Percentiles rank a stretch among this genome's conserved stretches.
phyloP scores from a whole-genome alignment of 108 stramenopile species.

The Chaetoceros muelleri region DNA sequence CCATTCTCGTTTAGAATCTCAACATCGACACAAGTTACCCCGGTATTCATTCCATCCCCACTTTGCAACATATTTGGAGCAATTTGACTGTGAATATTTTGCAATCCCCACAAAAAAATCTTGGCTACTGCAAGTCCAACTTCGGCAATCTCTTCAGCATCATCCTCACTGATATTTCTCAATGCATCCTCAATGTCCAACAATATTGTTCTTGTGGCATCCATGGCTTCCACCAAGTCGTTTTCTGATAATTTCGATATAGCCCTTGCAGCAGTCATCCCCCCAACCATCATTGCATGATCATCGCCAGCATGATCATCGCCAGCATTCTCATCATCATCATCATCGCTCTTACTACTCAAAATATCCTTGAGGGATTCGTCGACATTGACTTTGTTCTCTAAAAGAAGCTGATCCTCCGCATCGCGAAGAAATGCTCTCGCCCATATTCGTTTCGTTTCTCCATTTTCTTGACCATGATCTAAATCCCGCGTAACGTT shows the following conservation, averaged over 20 bases:
- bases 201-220: conserved; percentile 36
- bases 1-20: conserved; percentile 27
- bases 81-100: conserved; percentile 41
- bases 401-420: conserved; percentile 21
- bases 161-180: conserved; percentile 44
- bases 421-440: conserved; percentile 19
- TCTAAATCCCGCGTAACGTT: conserved; percentile 44
- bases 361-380: neutral
- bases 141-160: conserved; percentile 79
- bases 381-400: neutral
- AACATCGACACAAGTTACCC: neutral
- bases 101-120: conserved; percentile 51
- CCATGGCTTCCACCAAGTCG: conserved; percentile 34
- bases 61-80: conserved; percentile 18
- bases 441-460: conserved; percentile 25
- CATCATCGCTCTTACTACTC: conserved; percentile 1
- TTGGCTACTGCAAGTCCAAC: conserved; percentile 58
- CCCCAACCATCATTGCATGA: neutral
- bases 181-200: conserved; percentile 59
- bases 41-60: neutral
- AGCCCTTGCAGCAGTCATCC: neutral
- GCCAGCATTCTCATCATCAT: too few species aligned
- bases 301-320: neutral
- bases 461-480: conserved; percentile 23
- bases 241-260: conserved; percentile 13